phyloP scores from a whole-genome alignment of 345 rosid species.

The Chamaenerion angustifolium region DNA sequence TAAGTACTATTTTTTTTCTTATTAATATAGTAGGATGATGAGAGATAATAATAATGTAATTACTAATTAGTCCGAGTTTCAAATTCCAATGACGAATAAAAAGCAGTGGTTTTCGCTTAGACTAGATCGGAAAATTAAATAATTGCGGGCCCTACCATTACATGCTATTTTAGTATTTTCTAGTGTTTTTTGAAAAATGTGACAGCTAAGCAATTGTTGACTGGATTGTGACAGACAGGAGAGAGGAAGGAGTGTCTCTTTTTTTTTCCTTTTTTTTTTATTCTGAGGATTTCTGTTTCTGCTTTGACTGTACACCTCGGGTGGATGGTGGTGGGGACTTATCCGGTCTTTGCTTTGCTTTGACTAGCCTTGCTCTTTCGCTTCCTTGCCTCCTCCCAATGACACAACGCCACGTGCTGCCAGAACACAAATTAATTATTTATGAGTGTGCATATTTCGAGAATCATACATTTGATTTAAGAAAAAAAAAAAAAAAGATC shows the following conservation, averaged over 20 bases:
- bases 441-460: too few species aligned
- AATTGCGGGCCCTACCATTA: constrained; percentile 3
- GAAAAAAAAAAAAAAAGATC: too few species aligned
- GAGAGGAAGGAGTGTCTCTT: background rate
- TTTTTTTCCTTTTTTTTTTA: background rate
- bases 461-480: too few species aligned
- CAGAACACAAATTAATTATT: background rate
- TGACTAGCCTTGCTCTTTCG: constrained; percentile 6
- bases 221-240: constrained; percentile 11
- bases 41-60: background rate
- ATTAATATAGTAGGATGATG: background rate
- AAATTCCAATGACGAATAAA: constrained; percentile 5
- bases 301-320: constrained; percentile 13
- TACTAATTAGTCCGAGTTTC: background rate
- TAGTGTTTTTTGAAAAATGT: too few species aligned
- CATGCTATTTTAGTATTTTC: background rate
- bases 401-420: constrained; percentile 2
- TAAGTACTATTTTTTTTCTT: too few species aligned
- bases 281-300: background rate
- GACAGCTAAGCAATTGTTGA: constrained; percentile 15
- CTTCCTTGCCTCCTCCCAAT: constrained; percentile 3
- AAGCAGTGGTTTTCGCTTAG: background rate
- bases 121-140: background rate
- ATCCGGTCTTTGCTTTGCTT: constrained; percentile 15
- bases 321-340: constrained; percentile 9